A percentile compares a stretch with the other conserved stretches of the same genome.
phyloP scores from a whole-genome alignment of 495 filamentous ascomycete genomes.

The Talaromyces borbonicus region DNA sequence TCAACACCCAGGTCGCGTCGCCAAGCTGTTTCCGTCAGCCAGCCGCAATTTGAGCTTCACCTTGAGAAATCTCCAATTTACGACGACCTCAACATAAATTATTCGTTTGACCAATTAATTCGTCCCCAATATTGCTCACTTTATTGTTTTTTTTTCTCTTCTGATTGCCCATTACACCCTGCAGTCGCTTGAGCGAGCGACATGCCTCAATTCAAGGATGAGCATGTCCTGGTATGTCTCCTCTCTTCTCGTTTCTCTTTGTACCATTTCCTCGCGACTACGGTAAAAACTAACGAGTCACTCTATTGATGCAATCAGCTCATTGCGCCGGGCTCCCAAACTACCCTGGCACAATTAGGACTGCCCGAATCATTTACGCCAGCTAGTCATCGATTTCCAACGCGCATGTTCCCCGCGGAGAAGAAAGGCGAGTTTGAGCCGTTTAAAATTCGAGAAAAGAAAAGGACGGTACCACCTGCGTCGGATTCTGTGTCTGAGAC shows the following conservation, averaged over 20 bases:
- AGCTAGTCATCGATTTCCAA: slow-evolving; percentile 67
- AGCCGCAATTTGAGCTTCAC: slow-evolving; percentile 1
- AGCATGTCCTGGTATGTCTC: slow-evolving; percentile 56
- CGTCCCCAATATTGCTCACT: background rate
- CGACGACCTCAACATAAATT: background rate
- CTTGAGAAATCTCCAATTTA: background rate
- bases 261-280: background rate
- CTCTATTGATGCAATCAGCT: slow-evolving; percentile 40
- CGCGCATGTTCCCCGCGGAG: slow-evolving; percentile 86
- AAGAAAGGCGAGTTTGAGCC: slow-evolving; percentile 75
- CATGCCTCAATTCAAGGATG: slow-evolving; percentile 72
- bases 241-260: too few species aligned
- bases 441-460: slow-evolving; percentile 63
- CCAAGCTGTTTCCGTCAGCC: background rate
- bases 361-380: slow-evolving; percentile 86
- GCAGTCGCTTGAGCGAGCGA: slow-evolving; percentile 2
- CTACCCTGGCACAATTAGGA: slow-evolving; percentile 87
- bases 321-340: slow-evolving; percentile 89
- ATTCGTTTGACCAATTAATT: too few species aligned
- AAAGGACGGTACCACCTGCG: slow-evolving; percentile 41
- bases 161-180: slow-evolving; percentile 8
- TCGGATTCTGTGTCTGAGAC: too few species aligned
- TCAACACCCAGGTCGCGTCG: background rate
- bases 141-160: background rate
- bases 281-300: background rate